Conservation (phyloP, 768 basidiomycete genomes). For the Pholiota conissans region DNA sequence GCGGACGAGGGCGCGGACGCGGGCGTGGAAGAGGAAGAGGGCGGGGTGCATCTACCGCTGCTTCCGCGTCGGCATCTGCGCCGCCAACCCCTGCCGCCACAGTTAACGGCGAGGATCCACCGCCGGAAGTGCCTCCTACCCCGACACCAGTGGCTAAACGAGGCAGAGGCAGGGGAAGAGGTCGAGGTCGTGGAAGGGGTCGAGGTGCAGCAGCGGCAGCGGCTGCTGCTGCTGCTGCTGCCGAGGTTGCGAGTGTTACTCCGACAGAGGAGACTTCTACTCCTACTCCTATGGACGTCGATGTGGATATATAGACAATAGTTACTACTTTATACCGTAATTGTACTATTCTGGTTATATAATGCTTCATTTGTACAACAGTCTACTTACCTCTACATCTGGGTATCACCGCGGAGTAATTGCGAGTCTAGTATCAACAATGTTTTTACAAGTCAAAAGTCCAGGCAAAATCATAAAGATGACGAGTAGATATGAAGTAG, state of each 20-base stretch:
- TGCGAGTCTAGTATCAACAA: background rate
- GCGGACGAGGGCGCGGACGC: conserved; percentile 27
- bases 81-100: conserved; percentile 18
- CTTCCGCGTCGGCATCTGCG: conserved; percentile 13
- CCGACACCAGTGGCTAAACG: conserved; percentile 24
- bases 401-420: background rate
- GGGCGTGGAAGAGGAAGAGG: conserved; percentile 27
- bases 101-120: conserved; percentile 17
- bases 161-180: conserved; percentile 31
- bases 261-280: conserved; percentile 34
- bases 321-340: conserved; percentile 4
- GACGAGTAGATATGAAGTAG: too few relatives aligned
- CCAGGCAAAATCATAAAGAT: too few relatives aligned
- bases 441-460: too few relatives aligned
- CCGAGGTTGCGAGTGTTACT: conserved; percentile 21
- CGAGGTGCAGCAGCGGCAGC: conserved; percentile 12
- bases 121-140: conserved; percentile 4
- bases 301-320: conserved; percentile 18
- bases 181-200: conserved; percentile 24
- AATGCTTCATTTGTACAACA: conserved; percentile 5
- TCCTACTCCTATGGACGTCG: conserved; percentile 28
- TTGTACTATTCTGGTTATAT: background rate
- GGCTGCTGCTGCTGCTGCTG: conserved; percentile 19
- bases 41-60: conserved; percentile 13
- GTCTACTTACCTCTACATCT: background rate